phyloP scores from a whole-genome alignment of 2,329 filamentous ascomycete species.

The Xylariaceae sp. region DNA sequence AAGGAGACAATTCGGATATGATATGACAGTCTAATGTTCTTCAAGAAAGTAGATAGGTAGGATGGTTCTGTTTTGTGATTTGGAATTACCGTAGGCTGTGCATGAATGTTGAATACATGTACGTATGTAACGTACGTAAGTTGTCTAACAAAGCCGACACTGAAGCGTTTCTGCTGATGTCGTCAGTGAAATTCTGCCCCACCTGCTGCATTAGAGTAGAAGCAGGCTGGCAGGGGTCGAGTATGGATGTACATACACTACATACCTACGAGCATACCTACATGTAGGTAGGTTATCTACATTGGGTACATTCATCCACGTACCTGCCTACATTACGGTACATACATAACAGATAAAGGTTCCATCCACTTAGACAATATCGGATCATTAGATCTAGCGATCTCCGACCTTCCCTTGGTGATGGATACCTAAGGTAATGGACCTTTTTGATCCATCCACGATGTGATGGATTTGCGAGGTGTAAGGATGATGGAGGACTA shows the following conservation, averaged over 20 bases:
- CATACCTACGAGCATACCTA: too few species aligned
- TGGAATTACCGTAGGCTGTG: constrained; percentile 22
- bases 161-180: constrained; percentile 11
- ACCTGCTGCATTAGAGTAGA: too few species aligned
- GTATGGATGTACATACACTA: too few species aligned
- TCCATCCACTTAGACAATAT: neutral
- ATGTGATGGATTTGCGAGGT: too few species aligned
- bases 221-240: too few species aligned
- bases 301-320: too few species aligned
- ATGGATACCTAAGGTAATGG: constrained; percentile 5
- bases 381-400: constrained; percentile 20
- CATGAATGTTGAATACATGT: neutral
- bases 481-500: too few species aligned
- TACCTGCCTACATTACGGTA: too few species aligned
- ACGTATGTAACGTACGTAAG: neutral
- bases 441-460: too few species aligned
- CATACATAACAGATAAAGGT: too few species aligned
- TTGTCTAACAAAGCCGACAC: neutral
- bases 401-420: constrained; percentile 8
- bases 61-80: constrained; percentile 14
- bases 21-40: neutral
- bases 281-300: too few species aligned
- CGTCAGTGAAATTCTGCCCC: constrained; percentile 18
- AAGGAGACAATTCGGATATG: neutral
- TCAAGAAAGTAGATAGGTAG: neutral